These are phyloP conservation scores for Botrytis paeoniae DNA, from an alignment of 2,329 filamentous ascomycete species.

Conservation along the genomic window DNA sequence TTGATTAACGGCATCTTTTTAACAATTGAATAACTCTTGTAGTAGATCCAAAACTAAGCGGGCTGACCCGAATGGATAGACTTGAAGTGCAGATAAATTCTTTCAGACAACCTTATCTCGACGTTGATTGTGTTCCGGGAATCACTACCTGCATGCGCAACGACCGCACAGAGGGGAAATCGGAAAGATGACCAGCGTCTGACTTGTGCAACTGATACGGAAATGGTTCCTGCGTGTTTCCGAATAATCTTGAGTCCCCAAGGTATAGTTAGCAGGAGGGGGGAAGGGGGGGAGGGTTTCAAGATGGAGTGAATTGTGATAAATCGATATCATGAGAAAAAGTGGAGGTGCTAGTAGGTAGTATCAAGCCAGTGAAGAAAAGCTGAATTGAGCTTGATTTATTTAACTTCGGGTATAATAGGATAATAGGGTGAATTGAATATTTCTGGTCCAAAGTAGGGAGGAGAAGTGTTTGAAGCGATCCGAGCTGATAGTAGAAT, in stretches of 20 bases:
- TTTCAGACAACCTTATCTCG: conserved; percentile 20
- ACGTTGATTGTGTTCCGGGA: conserved; percentile 17
- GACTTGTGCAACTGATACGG: neutral
- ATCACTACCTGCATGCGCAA: conserved; percentile 23
- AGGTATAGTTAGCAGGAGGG: neutral
- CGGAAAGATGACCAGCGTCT: neutral
- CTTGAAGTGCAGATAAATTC: conserved; percentile 28
- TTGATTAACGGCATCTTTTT: conserved; percentile 63
- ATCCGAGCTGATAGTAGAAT: conserved; percentile 7
- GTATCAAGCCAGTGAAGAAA: neutral
- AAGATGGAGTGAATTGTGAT: neutral
- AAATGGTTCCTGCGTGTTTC: neutral
- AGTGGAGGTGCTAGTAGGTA: neutral
- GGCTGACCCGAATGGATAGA: conserved; percentile 23
- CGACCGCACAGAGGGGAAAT: conserved; percentile 12
- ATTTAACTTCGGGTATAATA: neutral
- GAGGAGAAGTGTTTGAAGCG: neutral
- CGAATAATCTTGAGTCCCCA: neutral
- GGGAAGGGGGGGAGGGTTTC: neutral
- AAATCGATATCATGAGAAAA: conserved; percentile 2
- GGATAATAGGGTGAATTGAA: neutral
- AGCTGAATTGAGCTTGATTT: neutral
- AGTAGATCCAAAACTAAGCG: conserved; percentile 21
- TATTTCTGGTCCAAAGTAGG: neutral
- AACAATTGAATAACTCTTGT: conserved; percentile 4